phyloP scores from a whole-genome alignment of 257 asterid species.

The Solanum appendiculatum region DNA sequence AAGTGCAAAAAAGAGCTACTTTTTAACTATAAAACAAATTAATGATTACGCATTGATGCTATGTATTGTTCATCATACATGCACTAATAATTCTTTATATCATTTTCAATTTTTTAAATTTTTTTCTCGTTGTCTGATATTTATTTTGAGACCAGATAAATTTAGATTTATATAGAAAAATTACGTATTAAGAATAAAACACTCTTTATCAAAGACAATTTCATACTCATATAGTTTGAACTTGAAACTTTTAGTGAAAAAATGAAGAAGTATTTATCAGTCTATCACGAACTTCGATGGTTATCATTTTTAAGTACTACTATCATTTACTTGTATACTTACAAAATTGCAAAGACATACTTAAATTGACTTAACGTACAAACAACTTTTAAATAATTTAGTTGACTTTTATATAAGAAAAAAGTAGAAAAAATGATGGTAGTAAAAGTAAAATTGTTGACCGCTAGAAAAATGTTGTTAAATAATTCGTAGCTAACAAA shows the following conservation, averaged over 20 bases:
- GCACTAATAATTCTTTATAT: background rate
- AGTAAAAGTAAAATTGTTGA: background rate
- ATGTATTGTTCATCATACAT: background rate
- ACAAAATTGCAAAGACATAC: background rate
- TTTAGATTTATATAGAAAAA: background rate
- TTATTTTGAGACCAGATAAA: accelerated
- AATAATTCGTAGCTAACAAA: background rate
- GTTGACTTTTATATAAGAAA: background rate
- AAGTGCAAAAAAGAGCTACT: background rate
- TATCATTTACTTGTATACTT: background rate
- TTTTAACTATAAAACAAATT: background rate
- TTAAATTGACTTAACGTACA: background rate
- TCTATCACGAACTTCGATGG: accelerated
- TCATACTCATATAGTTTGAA: accelerated
- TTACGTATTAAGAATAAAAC: accelerated
- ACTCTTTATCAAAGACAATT: accelerated
- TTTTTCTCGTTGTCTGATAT: background rate
- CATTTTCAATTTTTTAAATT: background rate
- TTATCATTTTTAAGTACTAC: background rate
- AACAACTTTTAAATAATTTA: background rate
- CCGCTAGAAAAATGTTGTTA: background rate
- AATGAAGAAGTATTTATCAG: background rate
- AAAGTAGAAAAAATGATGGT: background rate
- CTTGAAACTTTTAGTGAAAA: background rate
- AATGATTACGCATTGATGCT: background rate